Conservation (phyloP, 1,284 basidiomycete genomes). For the Cryptococcus floricola region DNA sequence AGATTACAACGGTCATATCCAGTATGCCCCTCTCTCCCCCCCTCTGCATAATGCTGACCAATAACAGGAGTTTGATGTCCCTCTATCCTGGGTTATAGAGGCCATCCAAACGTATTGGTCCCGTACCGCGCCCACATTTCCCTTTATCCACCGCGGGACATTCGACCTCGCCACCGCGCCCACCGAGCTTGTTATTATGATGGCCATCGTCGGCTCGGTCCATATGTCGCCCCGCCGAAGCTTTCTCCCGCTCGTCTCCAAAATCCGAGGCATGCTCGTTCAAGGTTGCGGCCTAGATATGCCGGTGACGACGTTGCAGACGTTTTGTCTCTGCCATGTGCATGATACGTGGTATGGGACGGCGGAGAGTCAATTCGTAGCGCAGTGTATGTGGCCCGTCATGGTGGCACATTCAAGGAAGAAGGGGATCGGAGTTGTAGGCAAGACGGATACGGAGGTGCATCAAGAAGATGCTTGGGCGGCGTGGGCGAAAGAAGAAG, state of each 20-base stretch:
- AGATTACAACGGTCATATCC: slow-evolving; percentile 17
- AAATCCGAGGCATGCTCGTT: slow-evolving; percentile 29
- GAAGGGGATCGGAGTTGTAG: slow-evolving; percentile 39
- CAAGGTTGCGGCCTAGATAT: slow-evolving; percentile 38
- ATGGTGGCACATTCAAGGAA: slow-evolving; percentile 40
- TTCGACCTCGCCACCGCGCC: slow-evolving; percentile 32
- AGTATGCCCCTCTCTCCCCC: slow-evolving; percentile 14
- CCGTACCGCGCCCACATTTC: slow-evolving; percentile 33
- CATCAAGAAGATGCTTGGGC: slow-evolving; percentile 33
- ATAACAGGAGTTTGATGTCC: slow-evolving; percentile 20
- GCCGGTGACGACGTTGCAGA: slow-evolving; percentile 34
- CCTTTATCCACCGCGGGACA: slow-evolving; percentile 41
- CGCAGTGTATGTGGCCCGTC: slow-evolving; percentile 43
- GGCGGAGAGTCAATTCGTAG: slow-evolving; percentile 33
- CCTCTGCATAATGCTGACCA: background rate
- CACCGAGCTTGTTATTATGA: slow-evolving; percentile 33
- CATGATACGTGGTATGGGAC: slow-evolving; percentile 40
- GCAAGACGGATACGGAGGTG: slow-evolving; percentile 16
- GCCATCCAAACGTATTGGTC: slow-evolving; percentile 30
- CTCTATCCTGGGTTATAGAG: slow-evolving; percentile 21
- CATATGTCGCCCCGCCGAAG: slow-evolving; percentile 6
- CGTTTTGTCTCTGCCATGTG: slow-evolving; percentile 38
- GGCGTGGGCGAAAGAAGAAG: slow-evolving; percentile 42
- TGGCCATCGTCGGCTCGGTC: slow-evolving; percentile 32
- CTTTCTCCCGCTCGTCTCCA: slow-evolving; percentile 16